Conservation (phyloP, 75 land plant genomes). For the Adiantum capillusveneris region DNA sequence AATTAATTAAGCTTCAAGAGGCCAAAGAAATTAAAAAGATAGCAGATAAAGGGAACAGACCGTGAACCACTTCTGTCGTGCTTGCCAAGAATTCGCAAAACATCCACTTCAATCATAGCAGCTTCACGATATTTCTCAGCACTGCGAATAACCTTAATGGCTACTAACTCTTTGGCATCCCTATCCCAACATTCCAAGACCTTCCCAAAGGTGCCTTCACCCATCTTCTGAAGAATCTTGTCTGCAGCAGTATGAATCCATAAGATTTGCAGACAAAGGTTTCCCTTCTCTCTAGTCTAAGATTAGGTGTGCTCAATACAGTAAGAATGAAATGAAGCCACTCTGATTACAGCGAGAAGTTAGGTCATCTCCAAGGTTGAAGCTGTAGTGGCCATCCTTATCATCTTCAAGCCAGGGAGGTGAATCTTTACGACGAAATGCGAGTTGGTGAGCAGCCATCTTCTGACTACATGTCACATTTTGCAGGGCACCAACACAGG, state of each 20-base stretch:
- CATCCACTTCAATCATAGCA: constrained; percentile 85
- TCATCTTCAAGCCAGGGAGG: constrained; percentile 76
- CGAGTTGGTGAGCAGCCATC: neutral
- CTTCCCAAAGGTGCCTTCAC: constrained; percentile 92
- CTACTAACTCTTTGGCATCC: constrained; percentile 53
- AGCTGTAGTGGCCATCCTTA: constrained; percentile 73
- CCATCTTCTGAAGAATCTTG: constrained; percentile 72
- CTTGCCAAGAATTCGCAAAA: constrained; percentile 50
- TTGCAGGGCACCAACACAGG: too few species aligned
- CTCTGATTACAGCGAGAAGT: constrained; percentile 59
- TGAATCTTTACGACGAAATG: constrained; percentile 11
- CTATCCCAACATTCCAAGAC: constrained; percentile 77
- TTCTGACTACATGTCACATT: too few species aligned
- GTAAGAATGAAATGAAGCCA: constrained; percentile 1
- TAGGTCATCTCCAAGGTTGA: constrained; percentile 62
- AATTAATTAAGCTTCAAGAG: neutral
- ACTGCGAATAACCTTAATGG: constrained; percentile 67
- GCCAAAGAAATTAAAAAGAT: neutral
- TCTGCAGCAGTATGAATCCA: constrained; percentile 35
- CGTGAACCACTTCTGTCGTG: constrained; percentile 56
- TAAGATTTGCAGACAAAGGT: constrained; percentile 2
- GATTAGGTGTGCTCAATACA: neutral
- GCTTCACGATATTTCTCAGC: constrained; percentile 74
- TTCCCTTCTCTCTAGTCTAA: neutral
- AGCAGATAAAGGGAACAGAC: constrained; percentile 28